These are phyloP conservation scores for Brassica incana DNA, from an alignment of 345 rosid species.

Conservation along the genomic window DNA sequence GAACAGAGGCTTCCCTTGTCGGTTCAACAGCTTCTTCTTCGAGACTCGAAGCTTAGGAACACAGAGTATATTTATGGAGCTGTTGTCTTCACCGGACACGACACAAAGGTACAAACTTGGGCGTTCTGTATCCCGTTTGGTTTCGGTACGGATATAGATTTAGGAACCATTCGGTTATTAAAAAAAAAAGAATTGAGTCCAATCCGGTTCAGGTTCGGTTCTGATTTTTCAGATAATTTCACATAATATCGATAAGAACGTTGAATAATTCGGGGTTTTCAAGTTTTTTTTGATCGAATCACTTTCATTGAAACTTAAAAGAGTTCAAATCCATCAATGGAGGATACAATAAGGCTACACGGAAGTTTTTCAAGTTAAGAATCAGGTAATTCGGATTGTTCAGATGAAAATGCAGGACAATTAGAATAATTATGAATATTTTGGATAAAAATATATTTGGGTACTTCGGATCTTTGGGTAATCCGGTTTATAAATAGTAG, in stretches of 20 bases:
- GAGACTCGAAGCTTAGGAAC: conserved; percentile 86
- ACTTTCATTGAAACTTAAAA: too few species aligned
- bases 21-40: conserved; percentile 88
- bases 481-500: too few species aligned
- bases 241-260: too few species aligned
- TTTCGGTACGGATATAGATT: neutral
- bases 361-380: too few species aligned
- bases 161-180: neutral
- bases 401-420: neutral
- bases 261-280: neutral
- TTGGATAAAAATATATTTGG: too few species aligned
- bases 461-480: too few species aligned
- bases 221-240: neutral
- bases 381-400: neutral
- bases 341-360: too few species aligned
- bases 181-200: too few species aligned
- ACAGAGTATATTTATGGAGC: conserved; percentile 82
- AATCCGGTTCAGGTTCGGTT: neutral
- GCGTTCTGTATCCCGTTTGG: neutral
- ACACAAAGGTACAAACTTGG: conserved; percentile 50
- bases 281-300: too few species aligned
- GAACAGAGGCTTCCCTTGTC: conserved; percentile 70
- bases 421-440: too few species aligned
- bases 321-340: too few species aligned
- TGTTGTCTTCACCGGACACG: conserved; percentile 84